Percentiles rank a stretch among this genome's conserved stretches.
Evolutionary conservation across 257 asterid species (phyloP).

Genomic region (Mentha longifolia): DNA sequence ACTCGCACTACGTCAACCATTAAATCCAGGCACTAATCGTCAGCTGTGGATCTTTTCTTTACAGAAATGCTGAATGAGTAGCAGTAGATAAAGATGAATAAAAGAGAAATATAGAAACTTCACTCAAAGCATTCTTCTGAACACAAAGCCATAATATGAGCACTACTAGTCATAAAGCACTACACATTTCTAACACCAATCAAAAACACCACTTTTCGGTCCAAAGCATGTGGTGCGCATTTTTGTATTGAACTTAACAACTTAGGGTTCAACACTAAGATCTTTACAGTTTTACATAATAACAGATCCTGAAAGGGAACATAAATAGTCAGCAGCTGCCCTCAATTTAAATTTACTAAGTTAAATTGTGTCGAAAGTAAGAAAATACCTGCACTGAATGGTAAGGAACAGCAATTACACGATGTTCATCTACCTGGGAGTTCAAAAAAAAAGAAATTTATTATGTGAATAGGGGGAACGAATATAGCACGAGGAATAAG

Average conservation of each 20-base stretch:
- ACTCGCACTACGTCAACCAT: background rate
- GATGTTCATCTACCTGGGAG: constrained; percentile 89
- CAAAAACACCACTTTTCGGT: too few species aligned
- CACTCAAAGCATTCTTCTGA: background rate
- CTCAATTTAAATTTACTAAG: background rate
- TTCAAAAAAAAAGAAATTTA: constrained; percentile 40
- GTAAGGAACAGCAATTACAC: constrained; percentile 81
- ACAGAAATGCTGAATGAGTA: background rate
- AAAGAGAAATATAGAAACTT: background rate
- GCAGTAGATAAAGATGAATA: background rate
- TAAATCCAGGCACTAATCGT: background rate
- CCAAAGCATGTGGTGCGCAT: background rate
- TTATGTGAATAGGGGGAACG: constrained; percentile 21
- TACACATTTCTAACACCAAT: background rate
- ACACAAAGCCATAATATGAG: background rate
- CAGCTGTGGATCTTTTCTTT: too few species aligned
- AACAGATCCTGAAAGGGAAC: background rate
- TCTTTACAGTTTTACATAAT: constrained; percentile 8
- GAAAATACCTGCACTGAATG: constrained; percentile 80
- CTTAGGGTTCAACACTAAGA: background rate
- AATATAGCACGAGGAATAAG: background rate
- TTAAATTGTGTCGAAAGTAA: constrained; percentile 20
- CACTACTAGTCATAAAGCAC: background rate
- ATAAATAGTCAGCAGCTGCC: background rate
- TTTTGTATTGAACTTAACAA: background rate